phyloP scores from a whole-genome alignment of 1,284 basidiomycete genomes.

The Psilocybe mexicana region DNA sequence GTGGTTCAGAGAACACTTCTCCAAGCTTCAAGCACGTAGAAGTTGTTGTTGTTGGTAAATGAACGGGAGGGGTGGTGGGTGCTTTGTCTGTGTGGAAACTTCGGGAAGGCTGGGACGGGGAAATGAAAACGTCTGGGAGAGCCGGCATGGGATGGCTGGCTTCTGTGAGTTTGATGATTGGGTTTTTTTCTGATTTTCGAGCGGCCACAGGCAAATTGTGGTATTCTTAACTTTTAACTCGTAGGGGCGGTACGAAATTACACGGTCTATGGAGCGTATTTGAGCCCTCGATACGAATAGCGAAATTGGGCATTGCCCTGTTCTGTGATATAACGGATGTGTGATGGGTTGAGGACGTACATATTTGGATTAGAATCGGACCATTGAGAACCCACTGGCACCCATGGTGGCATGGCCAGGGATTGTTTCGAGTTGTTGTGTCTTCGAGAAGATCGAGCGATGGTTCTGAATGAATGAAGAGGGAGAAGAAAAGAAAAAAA shows the following conservation, averaged over 20 bases:
- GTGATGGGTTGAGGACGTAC: background rate
- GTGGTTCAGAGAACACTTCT: background rate
- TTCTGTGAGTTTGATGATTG: background rate
- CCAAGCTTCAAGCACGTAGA: too few species aligned
- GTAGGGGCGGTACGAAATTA: slow-evolving; percentile 5
- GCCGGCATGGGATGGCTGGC: background rate
- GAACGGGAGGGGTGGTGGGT: background rate
- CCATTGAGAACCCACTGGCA: slow-evolving; percentile 3
- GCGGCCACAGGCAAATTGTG: background rate
- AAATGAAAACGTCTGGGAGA: background rate
- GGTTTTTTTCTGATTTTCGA: background rate
- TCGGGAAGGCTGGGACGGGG: slow-evolving; percentile 5
- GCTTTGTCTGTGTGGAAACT: slow-evolving; percentile 1
- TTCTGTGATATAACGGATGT: background rate
- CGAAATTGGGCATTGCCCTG: background rate
- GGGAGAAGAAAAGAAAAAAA: background rate
- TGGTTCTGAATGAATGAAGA: slow-evolving; percentile 7
- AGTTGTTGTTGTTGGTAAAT: background rate
- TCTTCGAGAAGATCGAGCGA: slow-evolving; percentile 8
- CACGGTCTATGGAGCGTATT: slow-evolving; percentile 5
- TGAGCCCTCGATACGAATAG: background rate
- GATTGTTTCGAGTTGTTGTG: slow-evolving; percentile 13
- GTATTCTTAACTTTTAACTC: background rate
- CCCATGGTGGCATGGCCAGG: background rate
- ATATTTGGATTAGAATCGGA: slow-evolving; percentile 9